A percentile compares a stretch with the other conserved stretches of the same genome.
Conservation (phyloP, 2,329 filamentous ascomycete species). For the Aspergillus tubingensis region DNA sequence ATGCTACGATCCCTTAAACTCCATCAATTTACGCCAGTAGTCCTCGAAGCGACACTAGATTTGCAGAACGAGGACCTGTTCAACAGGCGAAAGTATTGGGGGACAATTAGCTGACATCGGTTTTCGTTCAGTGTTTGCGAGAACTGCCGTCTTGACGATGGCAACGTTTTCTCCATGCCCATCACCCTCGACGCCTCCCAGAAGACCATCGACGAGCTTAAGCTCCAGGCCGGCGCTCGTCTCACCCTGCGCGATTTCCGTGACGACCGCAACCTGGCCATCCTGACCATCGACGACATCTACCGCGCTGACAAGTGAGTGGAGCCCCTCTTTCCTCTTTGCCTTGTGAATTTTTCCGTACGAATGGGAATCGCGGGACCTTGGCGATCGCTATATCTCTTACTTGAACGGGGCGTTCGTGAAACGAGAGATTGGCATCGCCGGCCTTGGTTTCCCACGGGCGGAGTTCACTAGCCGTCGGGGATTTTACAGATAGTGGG, state of each 20-base stretch:
- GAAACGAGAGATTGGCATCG: conserved; percentile 1
- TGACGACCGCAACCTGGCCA: conserved; percentile 93
- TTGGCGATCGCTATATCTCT: conserved; percentile 2
- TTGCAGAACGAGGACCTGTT: neutral
- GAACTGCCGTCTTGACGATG: conserved; percentile 81
- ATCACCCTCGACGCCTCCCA: conserved; percentile 87
- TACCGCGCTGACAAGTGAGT: conserved; percentile 93
- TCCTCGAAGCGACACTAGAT: conserved; percentile 11
- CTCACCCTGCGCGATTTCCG: conserved; percentile 91
- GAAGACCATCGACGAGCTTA: conserved; percentile 70
- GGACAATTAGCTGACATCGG: conserved; percentile 15
- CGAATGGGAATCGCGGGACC: neutral
- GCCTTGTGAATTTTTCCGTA: neutral
- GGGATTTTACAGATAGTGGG: conserved; percentile 20
- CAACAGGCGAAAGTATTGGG: neutral
- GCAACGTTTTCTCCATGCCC: conserved; percentile 92
- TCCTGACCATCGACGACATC: conserved; percentile 91
- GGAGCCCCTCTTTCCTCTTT: neutral
- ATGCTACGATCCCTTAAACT: conserved; percentile 37
- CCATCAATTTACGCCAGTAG: conserved; percentile 1
- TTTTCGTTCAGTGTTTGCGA: conserved; percentile 70
- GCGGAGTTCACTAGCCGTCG: neutral
- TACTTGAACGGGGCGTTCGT: neutral
- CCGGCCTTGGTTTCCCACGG: conserved; percentile 2
- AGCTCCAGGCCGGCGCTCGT: conserved; percentile 76